A percentile compares a stretch with the other conserved stretches of the same genome.
These are phyloP conservation scores for Leccinum subrobustum DNA, from an alignment of 1,284 basidiomycete genomes.

Conservation along the genomic window DNA sequence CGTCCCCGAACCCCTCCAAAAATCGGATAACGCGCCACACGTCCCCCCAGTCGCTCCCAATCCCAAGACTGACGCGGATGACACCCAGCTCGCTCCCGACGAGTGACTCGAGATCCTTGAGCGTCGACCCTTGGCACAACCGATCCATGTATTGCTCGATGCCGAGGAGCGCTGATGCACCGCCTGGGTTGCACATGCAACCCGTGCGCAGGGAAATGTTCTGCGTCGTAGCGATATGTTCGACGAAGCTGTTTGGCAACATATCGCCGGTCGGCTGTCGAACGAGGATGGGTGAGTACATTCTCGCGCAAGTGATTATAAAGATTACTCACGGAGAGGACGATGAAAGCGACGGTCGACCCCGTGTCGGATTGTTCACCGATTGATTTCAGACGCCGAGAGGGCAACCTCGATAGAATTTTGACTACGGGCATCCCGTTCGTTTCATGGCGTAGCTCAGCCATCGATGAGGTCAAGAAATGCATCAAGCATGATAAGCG, in stretches of 20 bases:
- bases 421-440: slow-evolving; percentile 57
- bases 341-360: slow-evolving; percentile 61
- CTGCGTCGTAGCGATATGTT: slow-evolving; percentile 60
- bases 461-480: slow-evolving; percentile 55
- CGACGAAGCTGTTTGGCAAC: slow-evolving; percentile 69
- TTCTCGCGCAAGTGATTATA: background rate
- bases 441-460: slow-evolving; percentile 54
- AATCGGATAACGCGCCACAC: slow-evolving; percentile 68
- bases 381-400: slow-evolving; percentile 50
- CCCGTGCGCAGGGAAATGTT: slow-evolving; percentile 76
- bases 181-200: slow-evolving; percentile 84
- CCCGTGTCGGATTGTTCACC: slow-evolving; percentile 69
- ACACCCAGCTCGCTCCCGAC: slow-evolving; percentile 72
- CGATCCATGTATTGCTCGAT: slow-evolving; percentile 66
- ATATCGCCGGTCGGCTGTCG: slow-evolving; percentile 59
- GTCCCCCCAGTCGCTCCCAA: slow-evolving; percentile 73
- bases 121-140: slow-evolving; percentile 57
- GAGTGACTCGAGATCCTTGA: slow-evolving; percentile 56
- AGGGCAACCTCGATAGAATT: slow-evolving; percentile 61
- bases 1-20: slow-evolving; percentile 46
- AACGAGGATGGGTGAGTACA: background rate
- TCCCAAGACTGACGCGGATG: slow-evolving; percentile 71
- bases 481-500: slow-evolving; percentile 64
- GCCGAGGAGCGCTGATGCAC: slow-evolving; percentile 66
- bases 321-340: slow-evolving; percentile 56